Evolutionary conservation across 768 basidiomycete genomes (phyloP).

Genomic region (Trametes coccinea): DNA sequence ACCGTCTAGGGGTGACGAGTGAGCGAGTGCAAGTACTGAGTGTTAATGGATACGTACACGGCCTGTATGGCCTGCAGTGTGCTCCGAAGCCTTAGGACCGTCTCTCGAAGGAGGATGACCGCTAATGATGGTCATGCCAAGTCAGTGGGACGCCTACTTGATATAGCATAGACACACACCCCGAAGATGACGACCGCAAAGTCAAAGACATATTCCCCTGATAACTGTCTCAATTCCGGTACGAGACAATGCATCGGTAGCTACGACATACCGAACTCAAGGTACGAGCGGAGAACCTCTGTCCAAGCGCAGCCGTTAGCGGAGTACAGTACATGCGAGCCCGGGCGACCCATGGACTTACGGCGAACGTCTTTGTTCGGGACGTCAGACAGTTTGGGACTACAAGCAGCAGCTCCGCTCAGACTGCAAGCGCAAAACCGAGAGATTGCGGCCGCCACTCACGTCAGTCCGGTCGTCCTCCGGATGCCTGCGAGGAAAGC

Average conservation of each 20-base stretch:
- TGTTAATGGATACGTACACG: too few relatives aligned
- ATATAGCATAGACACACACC: slow-evolving; percentile 45
- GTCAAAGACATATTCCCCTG: slow-evolving; percentile 86
- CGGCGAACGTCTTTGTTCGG: slow-evolving; percentile 89
- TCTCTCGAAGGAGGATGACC: slow-evolving; percentile 76
- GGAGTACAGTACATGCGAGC: background rate
- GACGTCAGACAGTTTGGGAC: slow-evolving; percentile 72
- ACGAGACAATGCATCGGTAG: background rate
- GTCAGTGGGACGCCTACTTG: background rate
- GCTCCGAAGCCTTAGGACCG: slow-evolving; percentile 20
- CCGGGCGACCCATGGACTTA: slow-evolving; percentile 41
- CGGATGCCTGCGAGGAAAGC: slow-evolving; percentile 84
- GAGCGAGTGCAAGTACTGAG: too few relatives aligned
- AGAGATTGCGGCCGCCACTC: slow-evolving; percentile 33
- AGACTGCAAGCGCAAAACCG: background rate
- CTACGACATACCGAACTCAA: slow-evolving; percentile 66
- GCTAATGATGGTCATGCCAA: slow-evolving; percentile 39
- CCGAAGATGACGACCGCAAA: slow-evolving; percentile 84
- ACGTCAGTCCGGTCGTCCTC: slow-evolving; percentile 86
- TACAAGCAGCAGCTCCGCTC: slow-evolving; percentile 29
- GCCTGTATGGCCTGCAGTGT: too few relatives aligned
- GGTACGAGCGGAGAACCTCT: slow-evolving; percentile 77
- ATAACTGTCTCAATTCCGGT: background rate
- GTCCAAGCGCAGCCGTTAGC: slow-evolving; percentile 6
- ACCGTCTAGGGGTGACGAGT: background rate